A percentile compares a stretch with the other conserved stretches of the same genome.
Evolutionary conservation across 495 filamentous ascomycete genomes (phyloP).

Genomic region (Astrocystis sublimbata): DNA sequence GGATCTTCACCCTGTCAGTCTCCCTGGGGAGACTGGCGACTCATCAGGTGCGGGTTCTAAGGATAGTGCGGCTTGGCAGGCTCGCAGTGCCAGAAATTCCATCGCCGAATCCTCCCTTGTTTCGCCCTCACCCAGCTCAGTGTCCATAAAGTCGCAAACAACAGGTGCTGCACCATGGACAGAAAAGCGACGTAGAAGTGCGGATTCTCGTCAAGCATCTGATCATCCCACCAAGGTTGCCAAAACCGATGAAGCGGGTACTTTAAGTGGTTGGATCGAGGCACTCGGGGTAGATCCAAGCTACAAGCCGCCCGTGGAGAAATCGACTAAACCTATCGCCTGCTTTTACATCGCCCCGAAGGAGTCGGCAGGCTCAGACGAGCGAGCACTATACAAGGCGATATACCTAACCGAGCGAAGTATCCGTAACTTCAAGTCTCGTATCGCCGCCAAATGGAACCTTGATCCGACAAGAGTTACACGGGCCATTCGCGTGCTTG

Average conservation of each 20-base stretch:
- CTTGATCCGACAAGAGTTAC: slow-evolving; percentile 70
- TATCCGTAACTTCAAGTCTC: slow-evolving; percentile 64
- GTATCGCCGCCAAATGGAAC: slow-evolving; percentile 73
- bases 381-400: slow-evolving; percentile 74
- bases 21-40: slow-evolving; percentile 67
- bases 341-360: slow-evolving; percentile 81
- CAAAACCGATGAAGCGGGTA: slow-evolving; percentile 52
- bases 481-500: slow-evolving; percentile 68
- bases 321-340: slow-evolving; percentile 69
- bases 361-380: slow-evolving; percentile 50
- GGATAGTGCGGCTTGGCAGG: slow-evolving; percentile 54
- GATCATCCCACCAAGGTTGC: slow-evolving; percentile 53
- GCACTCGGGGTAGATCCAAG: slow-evolving; percentile 82
- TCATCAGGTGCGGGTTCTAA: slow-evolving; percentile 58
- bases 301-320: slow-evolving; percentile 80
- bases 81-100: slow-evolving; percentile 56
- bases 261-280: slow-evolving; percentile 81
- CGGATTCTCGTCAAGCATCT: slow-evolving; percentile 38
- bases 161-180: slow-evolving; percentile 37
- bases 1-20: slow-evolving; percentile 77
- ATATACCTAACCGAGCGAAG: slow-evolving; percentile 82
- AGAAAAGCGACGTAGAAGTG: slow-evolving; percentile 36
- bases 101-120: slow-evolving; percentile 60
- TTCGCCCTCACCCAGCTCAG: slow-evolving; percentile 70
- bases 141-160: slow-evolving; percentile 59